Base-by-base conservation (phyloP, 768 basidiomycete genomes). In the Lactarius sanguifluus region DNA sequence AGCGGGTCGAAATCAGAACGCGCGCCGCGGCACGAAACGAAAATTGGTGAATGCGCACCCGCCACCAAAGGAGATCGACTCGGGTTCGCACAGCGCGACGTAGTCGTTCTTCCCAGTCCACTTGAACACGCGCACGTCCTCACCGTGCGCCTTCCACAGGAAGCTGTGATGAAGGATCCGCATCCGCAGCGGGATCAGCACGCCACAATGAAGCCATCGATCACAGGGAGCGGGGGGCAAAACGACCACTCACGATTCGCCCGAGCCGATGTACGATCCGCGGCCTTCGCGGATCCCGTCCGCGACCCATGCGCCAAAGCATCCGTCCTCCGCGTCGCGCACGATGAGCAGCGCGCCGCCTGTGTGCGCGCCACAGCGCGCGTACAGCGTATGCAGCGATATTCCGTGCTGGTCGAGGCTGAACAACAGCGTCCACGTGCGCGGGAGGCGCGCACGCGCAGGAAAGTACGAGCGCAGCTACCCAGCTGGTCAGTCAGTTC, bases 341-440 rank as follows among this genome's bases (percentile, higher is more conserved):
- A 95, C 76, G 7, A 86, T 82, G 1, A 98, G 70, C 12, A 98
- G 70, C 54, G 85, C 85, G 2, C 83, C 81, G 41, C 78, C 78
- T 38, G 73, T 77, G 28, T 77, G 76, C 5, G 75, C 71, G 59
- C 84, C 85, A 61, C 88, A 91, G 1, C 82, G 82, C 2, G 82
- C 72, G 75, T 97, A 98, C 6, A 98, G 82, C 1, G 96, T 97
- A 55, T 89, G 87, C 16, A 98, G 81, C 15, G 94, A 96, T 55
- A 96, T 94, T 0, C 96, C 96, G 71, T 98, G 91, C 72, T 97
- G 95, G 73, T 98, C 96, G 20, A 97, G 82, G 18, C 93, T 95
- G 78, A 96, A 95, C 6, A 94, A 77, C 0, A 96, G 83, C 0
- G 83, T 83, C 94, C 94, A 96, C 34, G 81, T 78, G 8, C 81